Conservation (phyloP, 2,329 filamentous ascomycete species). For the Periconia sp. region DNA sequence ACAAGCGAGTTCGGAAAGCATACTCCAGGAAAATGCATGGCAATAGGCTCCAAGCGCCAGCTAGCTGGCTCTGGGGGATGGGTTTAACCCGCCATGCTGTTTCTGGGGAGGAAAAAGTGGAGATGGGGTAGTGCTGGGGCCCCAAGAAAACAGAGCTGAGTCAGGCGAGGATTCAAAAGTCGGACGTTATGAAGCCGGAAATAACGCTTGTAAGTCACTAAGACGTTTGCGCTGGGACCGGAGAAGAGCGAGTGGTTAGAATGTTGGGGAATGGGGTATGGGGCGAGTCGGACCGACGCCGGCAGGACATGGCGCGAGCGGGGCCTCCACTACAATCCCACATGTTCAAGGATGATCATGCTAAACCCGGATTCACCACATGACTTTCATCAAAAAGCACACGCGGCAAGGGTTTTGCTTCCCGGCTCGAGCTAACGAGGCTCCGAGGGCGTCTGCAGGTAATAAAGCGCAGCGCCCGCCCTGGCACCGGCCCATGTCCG, state of each 20-base stretch:
- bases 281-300: conserved; percentile 5
- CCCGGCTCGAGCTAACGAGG: conserved; percentile 1
- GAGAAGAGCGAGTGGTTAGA: background rate
- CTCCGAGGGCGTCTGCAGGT: background rate
- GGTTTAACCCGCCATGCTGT: conserved; percentile 9
- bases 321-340: background rate
- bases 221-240: background rate
- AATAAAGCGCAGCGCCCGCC: conserved; percentile 4
- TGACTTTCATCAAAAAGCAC: conserved; percentile 1
- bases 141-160: conserved; percentile 1
- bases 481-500: conserved; percentile 16
- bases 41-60: background rate
- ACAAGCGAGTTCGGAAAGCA: background rate
- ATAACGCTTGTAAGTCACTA: conserved; percentile 6
- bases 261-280: background rate
- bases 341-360: background rate
- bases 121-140: conserved; percentile 8
- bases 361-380: background rate
- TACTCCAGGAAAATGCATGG: conserved; percentile 6
- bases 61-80: conserved; percentile 8
- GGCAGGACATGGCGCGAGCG: conserved; percentile 10
- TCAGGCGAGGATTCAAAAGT: background rate
- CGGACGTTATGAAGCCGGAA: background rate
- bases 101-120: conserved; percentile 5
- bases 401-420: conserved; percentile 5